phyloP scores from a whole-genome alignment of 2,329 filamentous ascomycete species.

The Fusarium pseudocircinatum region DNA sequence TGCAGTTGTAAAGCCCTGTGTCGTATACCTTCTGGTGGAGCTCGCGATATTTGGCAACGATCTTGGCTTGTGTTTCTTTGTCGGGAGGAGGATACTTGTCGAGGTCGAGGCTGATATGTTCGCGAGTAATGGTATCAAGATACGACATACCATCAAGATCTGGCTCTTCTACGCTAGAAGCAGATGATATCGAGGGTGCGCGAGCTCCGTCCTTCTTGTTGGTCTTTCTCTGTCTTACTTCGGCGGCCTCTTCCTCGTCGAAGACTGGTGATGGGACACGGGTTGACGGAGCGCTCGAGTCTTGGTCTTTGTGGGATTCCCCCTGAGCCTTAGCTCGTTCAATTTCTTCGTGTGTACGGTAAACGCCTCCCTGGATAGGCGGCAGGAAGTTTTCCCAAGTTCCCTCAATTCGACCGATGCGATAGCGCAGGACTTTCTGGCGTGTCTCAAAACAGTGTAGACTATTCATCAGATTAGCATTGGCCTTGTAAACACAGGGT shows the following conservation, averaged over 20 bases:
- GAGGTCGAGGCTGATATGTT: constrained; percentile 79
- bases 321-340: constrained; percentile 40
- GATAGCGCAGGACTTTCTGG: constrained; percentile 80
- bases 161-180: constrained; percentile 62
- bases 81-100: constrained; percentile 86
- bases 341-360: constrained; percentile 60
- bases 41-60: constrained; percentile 83
- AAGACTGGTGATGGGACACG: constrained; percentile 61
- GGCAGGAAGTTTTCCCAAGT: constrained; percentile 89
- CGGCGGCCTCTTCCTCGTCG: constrained; percentile 51
- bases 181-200: constrained; percentile 67
- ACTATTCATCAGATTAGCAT: constrained; percentile 55
- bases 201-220: constrained; percentile 32
- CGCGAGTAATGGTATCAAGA: constrained; percentile 76
- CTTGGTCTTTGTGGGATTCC: constrained; percentile 32
- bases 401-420: constrained; percentile 84
- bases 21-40: constrained; percentile 76
- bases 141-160: constrained; percentile 67
- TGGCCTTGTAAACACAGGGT: neutral
- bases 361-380: constrained; percentile 89
- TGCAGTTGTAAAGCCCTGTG: constrained; percentile 84
- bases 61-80: constrained; percentile 74
- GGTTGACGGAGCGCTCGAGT: constrained; percentile 63
- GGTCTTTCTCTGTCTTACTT: constrained; percentile 45
- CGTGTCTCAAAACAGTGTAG: constrained; percentile 84